A percentile compares a stretch with the other conserved stretches of the same genome.
These are phyloP conservation scores for Fusarium proliferatum DNA, from an alignment of 2,329 filamentous ascomycete genomes.

Conservation along the genomic window DNA sequence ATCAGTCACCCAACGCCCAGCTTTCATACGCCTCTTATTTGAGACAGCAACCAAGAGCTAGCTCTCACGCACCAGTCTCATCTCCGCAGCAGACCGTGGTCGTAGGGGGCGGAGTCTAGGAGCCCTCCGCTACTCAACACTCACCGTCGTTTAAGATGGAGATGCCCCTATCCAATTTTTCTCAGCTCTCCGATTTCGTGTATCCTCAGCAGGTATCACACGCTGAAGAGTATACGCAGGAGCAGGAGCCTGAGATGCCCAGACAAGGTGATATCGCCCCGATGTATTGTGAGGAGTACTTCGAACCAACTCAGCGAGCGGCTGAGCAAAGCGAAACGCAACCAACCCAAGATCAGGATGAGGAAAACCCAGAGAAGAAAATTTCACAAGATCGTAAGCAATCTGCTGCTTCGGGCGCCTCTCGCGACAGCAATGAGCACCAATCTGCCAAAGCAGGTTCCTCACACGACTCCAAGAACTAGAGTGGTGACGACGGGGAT, in stretches of 20 bases:
- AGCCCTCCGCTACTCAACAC: slow-evolving; percentile 12
- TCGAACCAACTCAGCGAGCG: slow-evolving; percentile 1
- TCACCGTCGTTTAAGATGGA: neutral
- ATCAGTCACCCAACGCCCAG: neutral
- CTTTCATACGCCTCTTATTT: neutral
- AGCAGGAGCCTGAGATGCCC: fast-evolving
- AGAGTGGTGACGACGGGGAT: neutral
- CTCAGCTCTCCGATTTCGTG: neutral
- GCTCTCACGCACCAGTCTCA: neutral
- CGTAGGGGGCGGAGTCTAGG: slow-evolving; percentile 19
- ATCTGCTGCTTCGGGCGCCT: neutral
- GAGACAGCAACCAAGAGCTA: neutral
- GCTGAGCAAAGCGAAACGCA: neutral
- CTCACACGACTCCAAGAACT: neutral
- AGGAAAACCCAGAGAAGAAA: neutral
- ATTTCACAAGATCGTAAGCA: neutral
- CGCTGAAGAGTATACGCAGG: neutral
- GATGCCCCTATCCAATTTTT: neutral
- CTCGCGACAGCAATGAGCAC: neutral
- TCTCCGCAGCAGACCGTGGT: neutral
- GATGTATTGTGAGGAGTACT: neutral
- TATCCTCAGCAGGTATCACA: neutral
- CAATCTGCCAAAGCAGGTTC: neutral
- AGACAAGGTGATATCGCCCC: neutral
- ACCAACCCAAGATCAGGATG: neutral